Percentiles rank a stretch among this genome's conserved stretches.
These are phyloP conservation scores for Fusarium anguioides DNA, from an alignment of 2,329 filamentous ascomycete species.

Conservation along the genomic window DNA sequence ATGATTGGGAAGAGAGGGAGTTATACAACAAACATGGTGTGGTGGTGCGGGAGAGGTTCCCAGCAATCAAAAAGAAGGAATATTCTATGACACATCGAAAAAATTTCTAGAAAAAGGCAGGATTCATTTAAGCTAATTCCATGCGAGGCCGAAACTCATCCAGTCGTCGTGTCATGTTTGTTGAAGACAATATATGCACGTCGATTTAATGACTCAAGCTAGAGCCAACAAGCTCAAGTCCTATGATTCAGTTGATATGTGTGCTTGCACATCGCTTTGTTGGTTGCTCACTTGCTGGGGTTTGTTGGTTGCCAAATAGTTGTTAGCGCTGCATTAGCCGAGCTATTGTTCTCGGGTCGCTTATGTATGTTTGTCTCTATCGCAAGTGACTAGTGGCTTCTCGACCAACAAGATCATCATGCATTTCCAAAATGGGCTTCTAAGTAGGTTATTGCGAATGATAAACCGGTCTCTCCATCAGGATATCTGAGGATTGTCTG, in stretches of 20 bases:
- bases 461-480: neutral
- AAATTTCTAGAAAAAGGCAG: neutral
- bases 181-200: too few relatives aligned
- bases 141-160: too few relatives aligned
- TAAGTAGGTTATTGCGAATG: neutral
- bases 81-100: too few relatives aligned
- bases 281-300: too few relatives aligned
- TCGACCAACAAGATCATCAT: neutral
- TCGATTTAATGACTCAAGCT: too few relatives aligned
- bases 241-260: rapidly evolving
- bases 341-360: too few relatives aligned
- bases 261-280: neutral
- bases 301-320: neutral
- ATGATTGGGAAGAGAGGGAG: too few relatives aligned
- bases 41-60: too few relatives aligned
- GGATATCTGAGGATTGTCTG: neutral
- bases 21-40: too few relatives aligned
- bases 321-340: neutral
- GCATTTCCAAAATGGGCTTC: rapidly evolving
- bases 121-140: neutral
- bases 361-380: neutral
- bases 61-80: too few relatives aligned
- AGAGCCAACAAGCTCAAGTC: neutral
- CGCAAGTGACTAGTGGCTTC: neutral
- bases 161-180: too few relatives aligned